These are phyloP conservation scores for Penicillium polonicum DNA, from an alignment of 2,329 filamentous ascomycete species.

Conservation along the genomic window DNA sequence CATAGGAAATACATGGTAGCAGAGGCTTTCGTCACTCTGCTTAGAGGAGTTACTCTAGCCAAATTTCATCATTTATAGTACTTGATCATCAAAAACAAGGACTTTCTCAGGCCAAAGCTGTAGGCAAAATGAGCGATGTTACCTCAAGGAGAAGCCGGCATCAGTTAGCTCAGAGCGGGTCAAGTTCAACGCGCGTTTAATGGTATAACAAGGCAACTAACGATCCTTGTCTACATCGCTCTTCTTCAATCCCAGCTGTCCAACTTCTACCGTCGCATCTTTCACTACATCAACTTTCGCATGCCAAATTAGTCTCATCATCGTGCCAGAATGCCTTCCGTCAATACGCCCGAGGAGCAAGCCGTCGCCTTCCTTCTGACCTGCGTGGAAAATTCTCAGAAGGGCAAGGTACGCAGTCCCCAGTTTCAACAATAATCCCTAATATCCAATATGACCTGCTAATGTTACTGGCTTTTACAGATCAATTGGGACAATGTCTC, in stretches of 20 bases:
- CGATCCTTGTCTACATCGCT: neutral
- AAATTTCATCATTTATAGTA: neutral
- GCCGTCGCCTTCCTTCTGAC: neutral
- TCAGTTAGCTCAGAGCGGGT: neutral
- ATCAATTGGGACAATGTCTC: neutral
- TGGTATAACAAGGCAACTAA: neutral
- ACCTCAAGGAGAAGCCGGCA: too few species aligned
- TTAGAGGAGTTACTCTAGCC: neutral
- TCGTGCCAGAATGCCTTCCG: neutral
- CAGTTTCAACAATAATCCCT: neutral
- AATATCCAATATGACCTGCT: neutral
- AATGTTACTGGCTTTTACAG: neutral
- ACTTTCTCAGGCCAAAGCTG: neutral
- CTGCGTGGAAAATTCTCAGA: neutral
- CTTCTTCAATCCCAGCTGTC: neutral
- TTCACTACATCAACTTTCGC: too few species aligned
- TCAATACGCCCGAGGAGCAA: neutral
- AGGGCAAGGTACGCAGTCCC: neutral
- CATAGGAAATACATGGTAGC: neutral
- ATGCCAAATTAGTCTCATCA: neutral
- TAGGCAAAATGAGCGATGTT: neutral
- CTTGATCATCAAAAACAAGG: neutral
- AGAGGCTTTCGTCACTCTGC: neutral
- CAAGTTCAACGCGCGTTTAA: neutral
- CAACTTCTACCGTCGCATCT: neutral